Percentiles rank a stretch among this genome's conserved stretches.
Conservation (phyloP, 2,329 filamentous ascomycete species). For the Ampelomyces quisqualis region DNA sequence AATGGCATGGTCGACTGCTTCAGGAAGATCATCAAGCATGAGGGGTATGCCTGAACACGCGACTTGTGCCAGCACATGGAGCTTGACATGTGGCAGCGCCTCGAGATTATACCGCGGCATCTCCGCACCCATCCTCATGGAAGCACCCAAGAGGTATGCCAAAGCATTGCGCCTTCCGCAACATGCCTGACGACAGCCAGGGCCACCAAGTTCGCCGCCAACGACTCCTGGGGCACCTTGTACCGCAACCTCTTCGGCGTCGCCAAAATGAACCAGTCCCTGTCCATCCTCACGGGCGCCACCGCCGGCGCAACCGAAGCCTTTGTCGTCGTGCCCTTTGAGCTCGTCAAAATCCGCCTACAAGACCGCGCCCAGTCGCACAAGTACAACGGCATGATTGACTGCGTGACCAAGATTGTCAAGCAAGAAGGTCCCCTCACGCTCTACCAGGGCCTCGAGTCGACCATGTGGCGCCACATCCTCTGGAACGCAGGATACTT, state of each 20-base stretch:
- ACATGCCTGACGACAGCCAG: conserved; percentile 43
- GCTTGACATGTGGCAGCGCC: conserved; percentile 56
- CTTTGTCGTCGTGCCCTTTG: conserved; percentile 96
- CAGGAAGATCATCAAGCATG: conserved; percentile 91
- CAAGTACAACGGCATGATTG: conserved; percentile 80
- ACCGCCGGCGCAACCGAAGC: conserved; percentile 93
- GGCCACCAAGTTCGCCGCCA: conserved; percentile 98
- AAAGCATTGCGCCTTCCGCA: neutral
- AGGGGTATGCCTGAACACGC: conserved; percentile 65
- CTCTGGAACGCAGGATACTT: conserved; percentile 97
- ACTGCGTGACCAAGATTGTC: conserved; percentile 79
- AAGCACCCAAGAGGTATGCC: conserved; percentile 74
- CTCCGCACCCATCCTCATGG: conserved; percentile 94
- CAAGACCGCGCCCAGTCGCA: conserved; percentile 92
- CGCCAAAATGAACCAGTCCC: conserved; percentile 83
- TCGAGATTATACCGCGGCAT: conserved; percentile 95
- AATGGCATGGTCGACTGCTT: conserved; percentile 99
- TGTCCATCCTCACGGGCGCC: conserved; percentile 91
- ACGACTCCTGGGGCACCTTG: conserved; percentile 96
- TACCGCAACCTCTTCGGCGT: conserved; percentile 86
- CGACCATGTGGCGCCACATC: conserved; percentile 92
- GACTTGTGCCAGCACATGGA: neutral
- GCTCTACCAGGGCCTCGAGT: conserved; percentile 95
- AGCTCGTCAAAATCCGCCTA: conserved; percentile 96
- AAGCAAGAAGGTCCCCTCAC: conserved; percentile 80